Evolutionary conservation across 2,329 filamentous ascomycete genomes (phyloP).

Genomic region (Apiospora phragmitis): DNA sequence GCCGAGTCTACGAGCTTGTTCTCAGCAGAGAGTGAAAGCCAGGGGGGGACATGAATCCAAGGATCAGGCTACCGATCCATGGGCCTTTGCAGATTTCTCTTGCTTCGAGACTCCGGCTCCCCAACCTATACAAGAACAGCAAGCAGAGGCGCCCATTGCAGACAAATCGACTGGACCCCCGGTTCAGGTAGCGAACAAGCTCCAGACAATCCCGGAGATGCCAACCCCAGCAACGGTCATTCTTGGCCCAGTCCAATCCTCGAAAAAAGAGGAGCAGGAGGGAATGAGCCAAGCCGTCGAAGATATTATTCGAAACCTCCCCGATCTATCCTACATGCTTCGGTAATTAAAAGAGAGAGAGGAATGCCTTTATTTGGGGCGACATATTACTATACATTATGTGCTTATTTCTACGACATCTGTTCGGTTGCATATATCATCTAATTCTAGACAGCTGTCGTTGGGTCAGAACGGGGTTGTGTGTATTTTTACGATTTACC

Average conservation of each 20-base stretch:
- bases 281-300: conserved; percentile 34
- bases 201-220: not conserved
- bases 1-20: not conserved
- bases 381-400: not conserved
- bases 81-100: conserved; percentile 25
- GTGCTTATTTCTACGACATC: not conserved
- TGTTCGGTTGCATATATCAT: not conserved
- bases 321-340: conserved; percentile 49
- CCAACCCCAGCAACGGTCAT: conserved; percentile 12
- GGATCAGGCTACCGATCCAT: conserved; percentile 17
- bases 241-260: conserved; percentile 19
- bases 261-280: conserved; percentile 23
- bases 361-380: not conserved
- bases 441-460: not conserved
- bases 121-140: not conserved
- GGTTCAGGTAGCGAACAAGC: not conserved
- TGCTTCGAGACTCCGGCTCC: conserved; percentile 20
- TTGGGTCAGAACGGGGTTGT: not conserved
- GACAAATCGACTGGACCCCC: conserved; percentile 1
- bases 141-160: not conserved
- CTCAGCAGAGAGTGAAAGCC: not conserved
- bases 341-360: conserved; percentile 25
- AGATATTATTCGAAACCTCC: conserved; percentile 38
- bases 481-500: conserved; percentile 1
- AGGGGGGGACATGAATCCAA: not conserved